phyloP scores from a whole-genome alignment of 164 flowering plant genomes.

The Magnolia changhungtana region DNA sequence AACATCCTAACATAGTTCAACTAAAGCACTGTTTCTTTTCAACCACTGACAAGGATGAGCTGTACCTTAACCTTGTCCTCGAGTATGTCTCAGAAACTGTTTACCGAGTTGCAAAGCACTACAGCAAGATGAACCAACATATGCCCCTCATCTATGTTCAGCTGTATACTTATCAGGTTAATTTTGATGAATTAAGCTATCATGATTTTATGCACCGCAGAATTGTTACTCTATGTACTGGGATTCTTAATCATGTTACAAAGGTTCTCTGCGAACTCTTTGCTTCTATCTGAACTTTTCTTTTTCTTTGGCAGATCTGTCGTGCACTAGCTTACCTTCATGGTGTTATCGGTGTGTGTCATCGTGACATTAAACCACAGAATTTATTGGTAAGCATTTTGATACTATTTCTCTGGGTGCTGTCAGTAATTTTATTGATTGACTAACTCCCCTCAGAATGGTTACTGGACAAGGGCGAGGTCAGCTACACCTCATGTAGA shows the following conservation, averaged over 20 bases:
- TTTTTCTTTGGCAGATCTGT: constrained; percentile 53
- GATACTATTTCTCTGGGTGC: not conserved
- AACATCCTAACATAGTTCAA: constrained; percentile 81
- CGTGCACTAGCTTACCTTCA: constrained; percentile 84
- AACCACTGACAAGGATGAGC: constrained; percentile 80
- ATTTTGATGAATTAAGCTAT: not conserved
- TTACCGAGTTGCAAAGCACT: constrained; percentile 68
- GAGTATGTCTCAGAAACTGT: constrained; percentile 92
- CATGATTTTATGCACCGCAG: not conserved
- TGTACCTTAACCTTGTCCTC: constrained; percentile 89
- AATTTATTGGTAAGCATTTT: constrained; percentile 71
- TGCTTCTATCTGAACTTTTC: constrained; percentile 4
- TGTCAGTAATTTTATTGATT: not conserved
- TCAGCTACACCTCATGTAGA: too few species aligned
- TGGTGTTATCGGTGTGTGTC: constrained; percentile 83
- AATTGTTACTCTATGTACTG: not conserved
- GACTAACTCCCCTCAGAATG: not conserved
- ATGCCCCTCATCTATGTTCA: constrained; percentile 78
- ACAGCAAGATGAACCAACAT: constrained; percentile 67
- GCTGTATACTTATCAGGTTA: constrained; percentile 89
- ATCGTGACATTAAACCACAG: constrained; percentile 98
- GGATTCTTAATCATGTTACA: not conserved
- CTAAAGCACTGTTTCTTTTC: constrained; percentile 87
- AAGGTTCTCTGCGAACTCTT: not conserved
- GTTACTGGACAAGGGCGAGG: too few species aligned